Percentiles rank a stretch among this genome's conserved stretches.
Evolutionary conservation across 176 grass and related monocot species (phyloP).

Genomic region (Ensete glaucum): DNA sequence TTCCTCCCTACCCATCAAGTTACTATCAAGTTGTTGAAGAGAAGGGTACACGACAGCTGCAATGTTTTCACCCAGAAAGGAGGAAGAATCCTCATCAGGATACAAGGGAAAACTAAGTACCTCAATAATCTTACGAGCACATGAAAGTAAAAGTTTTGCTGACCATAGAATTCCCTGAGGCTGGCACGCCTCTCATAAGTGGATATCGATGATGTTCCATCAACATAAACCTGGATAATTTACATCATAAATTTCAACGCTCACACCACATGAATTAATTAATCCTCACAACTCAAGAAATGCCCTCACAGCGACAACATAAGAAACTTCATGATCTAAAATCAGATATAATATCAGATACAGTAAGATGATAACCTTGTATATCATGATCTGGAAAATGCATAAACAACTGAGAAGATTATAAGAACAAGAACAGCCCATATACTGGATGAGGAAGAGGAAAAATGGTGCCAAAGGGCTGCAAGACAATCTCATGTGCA

Average conservation of each 20-base stretch:
- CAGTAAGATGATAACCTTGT: conserved; percentile 42
- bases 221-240: conserved; percentile 68
- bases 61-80: not conserved
- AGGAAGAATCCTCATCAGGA: not conserved
- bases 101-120: not conserved
- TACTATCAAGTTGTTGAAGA: conserved; percentile 10
- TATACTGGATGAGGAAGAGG: conserved; percentile 91
- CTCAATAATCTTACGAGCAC: not conserved
- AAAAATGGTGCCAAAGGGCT: conserved; percentile 87
- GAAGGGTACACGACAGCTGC: conserved; percentile 14
- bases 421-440: conserved; percentile 86
- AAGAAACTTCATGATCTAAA: too few species aligned
- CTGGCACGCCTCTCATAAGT: conserved; percentile 81
- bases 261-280: not conserved
- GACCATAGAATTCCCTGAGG: conserved; percentile 89
- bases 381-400: conserved; percentile 84
- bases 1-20: conserved; percentile 43
- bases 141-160: not conserved
- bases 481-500: conserved; percentile 95
- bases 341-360: too few species aligned
- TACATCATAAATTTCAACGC: not conserved
- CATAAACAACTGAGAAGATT: conserved; percentile 84
- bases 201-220: conserved; percentile 76
- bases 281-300: not conserved
- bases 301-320: not conserved